Percentiles rank a stretch among this genome's conserved stretches.
phyloP scores from a whole-genome alignment of 805 yeast species.

The Candida golubevii region DNA sequence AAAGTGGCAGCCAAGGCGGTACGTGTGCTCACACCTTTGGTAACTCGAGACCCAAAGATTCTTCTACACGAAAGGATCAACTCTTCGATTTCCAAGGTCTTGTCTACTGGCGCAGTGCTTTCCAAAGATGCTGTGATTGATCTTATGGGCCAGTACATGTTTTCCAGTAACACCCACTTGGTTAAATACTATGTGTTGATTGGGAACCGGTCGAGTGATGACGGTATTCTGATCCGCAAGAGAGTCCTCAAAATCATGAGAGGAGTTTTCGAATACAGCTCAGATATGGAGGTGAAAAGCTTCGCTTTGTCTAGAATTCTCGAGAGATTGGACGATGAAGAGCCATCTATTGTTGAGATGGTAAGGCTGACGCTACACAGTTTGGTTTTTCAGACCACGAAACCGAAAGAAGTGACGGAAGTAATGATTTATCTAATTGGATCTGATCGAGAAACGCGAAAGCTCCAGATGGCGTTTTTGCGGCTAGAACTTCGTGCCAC shows the following conservation, averaged over 20 bases:
- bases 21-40: constrained; percentile 53
- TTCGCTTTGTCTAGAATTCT: constrained; percentile 50
- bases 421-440: constrained; percentile 37
- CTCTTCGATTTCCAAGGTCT: constrained; percentile 45
- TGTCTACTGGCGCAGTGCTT: constrained; percentile 61
- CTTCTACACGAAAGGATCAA: constrained; percentile 49
- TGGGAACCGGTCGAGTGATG: constrained; percentile 50
- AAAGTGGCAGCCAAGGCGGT: constrained; percentile 52
- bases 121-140: constrained; percentile 77
- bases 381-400: constrained; percentile 19
- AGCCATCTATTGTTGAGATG: constrained; percentile 43
- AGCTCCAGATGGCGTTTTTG: constrained; percentile 3
- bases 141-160: constrained; percentile 48
- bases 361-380: constrained; percentile 33
- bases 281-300: constrained; percentile 28
- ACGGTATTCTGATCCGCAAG: constrained; percentile 60
- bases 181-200: constrained; percentile 48
- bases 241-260: constrained; percentile 52
- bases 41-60: constrained; percentile 49
- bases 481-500: neutral
- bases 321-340: constrained; percentile 64
- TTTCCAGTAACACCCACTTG: constrained; percentile 40
- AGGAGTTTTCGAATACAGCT: constrained; percentile 40
- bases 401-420: constrained; percentile 15
- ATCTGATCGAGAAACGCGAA: neutral